These are phyloP conservation scores for Salix exigua DNA, from an alignment of 345 rosid genomes.

Conservation along the genomic window DNA sequence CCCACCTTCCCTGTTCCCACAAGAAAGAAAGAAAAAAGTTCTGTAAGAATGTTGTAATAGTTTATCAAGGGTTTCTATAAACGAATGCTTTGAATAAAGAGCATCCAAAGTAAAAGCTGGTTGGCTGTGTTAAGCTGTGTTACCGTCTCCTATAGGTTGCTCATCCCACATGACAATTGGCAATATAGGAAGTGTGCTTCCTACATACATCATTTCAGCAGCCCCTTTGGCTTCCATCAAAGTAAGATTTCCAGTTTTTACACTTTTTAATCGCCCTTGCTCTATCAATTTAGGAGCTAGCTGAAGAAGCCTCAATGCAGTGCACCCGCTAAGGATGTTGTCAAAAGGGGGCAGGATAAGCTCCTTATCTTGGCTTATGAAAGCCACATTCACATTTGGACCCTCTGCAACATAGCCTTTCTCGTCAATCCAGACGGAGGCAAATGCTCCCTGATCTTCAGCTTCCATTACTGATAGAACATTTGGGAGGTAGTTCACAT, in stretches of 20 bases:
- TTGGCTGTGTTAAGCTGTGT: not conserved
- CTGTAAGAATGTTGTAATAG: not conserved
- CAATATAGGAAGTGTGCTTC: conserved; percentile 65
- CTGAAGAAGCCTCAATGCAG: conserved; percentile 65
- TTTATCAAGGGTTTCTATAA: too few relatives aligned
- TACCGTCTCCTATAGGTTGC: conserved; percentile 63
- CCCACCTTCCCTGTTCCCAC: conserved; percentile 53
- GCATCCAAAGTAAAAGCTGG: not conserved
- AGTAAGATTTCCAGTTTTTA: conserved; percentile 37
- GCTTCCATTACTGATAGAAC: conserved; percentile 63
- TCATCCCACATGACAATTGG: conserved; percentile 64
- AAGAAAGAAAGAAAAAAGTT: not conserved
- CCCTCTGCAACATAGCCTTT: conserved; percentile 60
- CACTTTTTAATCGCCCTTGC: conserved; percentile 43
- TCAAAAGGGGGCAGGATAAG: conserved; percentile 56
- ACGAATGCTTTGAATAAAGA: not conserved
- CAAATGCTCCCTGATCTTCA: conserved; percentile 55
- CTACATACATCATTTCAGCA: conserved; percentile 61
- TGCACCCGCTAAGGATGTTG: conserved; percentile 63
- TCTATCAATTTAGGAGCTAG: conserved; percentile 52
- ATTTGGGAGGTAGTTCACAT: conserved; percentile 63
- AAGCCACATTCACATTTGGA: conserved; percentile 64
- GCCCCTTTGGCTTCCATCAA: conserved; percentile 49
- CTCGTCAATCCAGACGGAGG: conserved; percentile 66
- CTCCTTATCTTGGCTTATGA: conserved; percentile 49